phyloP scores from a whole-genome alignment of 805 yeast genomes.

The Alloascoidea africana region DNA sequence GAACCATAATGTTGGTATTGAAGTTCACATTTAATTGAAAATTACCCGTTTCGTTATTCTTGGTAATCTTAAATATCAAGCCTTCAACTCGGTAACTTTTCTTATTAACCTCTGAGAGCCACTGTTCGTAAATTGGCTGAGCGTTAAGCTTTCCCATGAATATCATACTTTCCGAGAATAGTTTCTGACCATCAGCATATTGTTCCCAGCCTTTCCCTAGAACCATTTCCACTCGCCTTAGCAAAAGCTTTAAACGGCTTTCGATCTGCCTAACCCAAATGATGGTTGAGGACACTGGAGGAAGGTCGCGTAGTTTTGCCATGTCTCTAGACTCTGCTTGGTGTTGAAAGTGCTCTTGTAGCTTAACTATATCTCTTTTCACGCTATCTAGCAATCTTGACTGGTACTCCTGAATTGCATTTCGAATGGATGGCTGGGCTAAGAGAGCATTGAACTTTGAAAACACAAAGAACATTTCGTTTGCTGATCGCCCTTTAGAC shows the following conservation, averaged over 20 bases:
- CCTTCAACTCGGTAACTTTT: conserved; percentile 15
- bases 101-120: conserved; percentile 26
- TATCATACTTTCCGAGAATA: conserved; percentile 31
- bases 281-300: conserved; percentile 29
- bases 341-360: conserved; percentile 24
- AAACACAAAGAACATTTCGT: conserved; percentile 36
- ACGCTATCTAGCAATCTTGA: conserved; percentile 31
- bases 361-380: conserved; percentile 26
- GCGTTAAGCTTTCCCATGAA: conserved; percentile 33
- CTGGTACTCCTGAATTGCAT: conserved; percentile 48
- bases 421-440: conserved; percentile 35
- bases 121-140: conserved; percentile 23
- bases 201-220: conserved; percentile 47
- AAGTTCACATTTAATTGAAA: conserved; percentile 32
- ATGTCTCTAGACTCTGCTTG: conserved; percentile 21
- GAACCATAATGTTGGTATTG: conserved; percentile 24
- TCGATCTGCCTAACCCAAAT: conserved; percentile 39
- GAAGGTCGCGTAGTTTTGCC: conserved; percentile 28
- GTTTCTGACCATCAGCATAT: conserved; percentile 51
- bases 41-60: conserved; percentile 11
- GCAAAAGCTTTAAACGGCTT: conserved; percentile 24
- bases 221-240: conserved; percentile 30
- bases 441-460: conserved; percentile 32
- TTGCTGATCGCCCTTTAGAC: conserved; percentile 23
- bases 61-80: conserved; percentile 23